These are phyloP conservation scores for Trypanosomatidae sp. DNA, from an alignment of 208 protist species.

Conservation along the genomic window DNA sequence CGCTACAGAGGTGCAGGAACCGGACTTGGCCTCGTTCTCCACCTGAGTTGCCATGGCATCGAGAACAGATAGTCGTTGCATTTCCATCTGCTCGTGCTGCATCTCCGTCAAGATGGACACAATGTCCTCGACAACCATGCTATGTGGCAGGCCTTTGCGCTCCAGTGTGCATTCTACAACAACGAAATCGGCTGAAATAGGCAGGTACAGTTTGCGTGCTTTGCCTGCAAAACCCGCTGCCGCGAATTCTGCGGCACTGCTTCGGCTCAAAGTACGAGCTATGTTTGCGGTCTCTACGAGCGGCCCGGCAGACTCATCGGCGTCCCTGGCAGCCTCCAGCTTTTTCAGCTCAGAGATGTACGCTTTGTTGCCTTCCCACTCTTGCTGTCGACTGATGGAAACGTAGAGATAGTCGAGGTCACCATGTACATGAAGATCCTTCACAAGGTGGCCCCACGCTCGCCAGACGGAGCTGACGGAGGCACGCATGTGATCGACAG, in stretches of 20 bases:
- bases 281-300: constrained; percentile 6
- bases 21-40: constrained; percentile 4
- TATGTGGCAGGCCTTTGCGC: constrained; percentile 77
- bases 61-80: constrained; percentile 63
- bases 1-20: not conserved
- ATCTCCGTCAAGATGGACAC: constrained; percentile 64
- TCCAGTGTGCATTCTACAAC: constrained; percentile 85
- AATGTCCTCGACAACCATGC: constrained; percentile 85
- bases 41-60: constrained; percentile 34
- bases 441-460: constrained; percentile 85
- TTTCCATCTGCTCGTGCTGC: constrained; percentile 67
- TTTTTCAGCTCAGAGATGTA: constrained; percentile 51
- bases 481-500: constrained; percentile 45
- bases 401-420: constrained; percentile 85
- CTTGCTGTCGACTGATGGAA: constrained; percentile 59
- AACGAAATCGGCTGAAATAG: constrained; percentile 68
- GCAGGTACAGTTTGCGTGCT: constrained; percentile 35
- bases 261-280: constrained; percentile 2
- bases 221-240: not conserved
- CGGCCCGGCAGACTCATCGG: not conserved
- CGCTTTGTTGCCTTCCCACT: constrained; percentile 44
- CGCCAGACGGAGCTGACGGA: constrained; percentile 71
- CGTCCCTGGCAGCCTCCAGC: constrained; percentile 27
- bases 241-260: not conserved
- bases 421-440: constrained; percentile 83